A percentile compares a stretch with the other conserved stretches of the same genome.
These are phyloP conservation scores for Massarina eburnea DNA, from an alignment of 2,329 filamentous ascomycete species.

Conservation along the genomic window DNA sequence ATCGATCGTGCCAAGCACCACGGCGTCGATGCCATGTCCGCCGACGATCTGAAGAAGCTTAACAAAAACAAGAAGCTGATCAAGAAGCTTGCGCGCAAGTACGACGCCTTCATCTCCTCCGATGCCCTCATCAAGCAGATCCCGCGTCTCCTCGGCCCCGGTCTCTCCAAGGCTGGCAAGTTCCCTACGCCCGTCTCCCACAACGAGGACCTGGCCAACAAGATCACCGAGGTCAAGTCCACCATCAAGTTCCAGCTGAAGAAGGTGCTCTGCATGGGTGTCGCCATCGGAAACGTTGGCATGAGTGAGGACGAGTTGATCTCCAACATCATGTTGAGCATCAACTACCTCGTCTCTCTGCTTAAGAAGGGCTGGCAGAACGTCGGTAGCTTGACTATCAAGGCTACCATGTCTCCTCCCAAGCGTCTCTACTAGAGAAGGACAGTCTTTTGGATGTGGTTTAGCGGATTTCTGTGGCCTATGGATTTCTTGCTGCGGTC, in stretches of 20 bases:
- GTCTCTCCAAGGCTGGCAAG: slow-evolving; percentile 76
- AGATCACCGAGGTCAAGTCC: slow-evolving; percentile 99
- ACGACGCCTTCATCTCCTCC: slow-evolving; percentile 98
- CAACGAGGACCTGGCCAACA: slow-evolving; percentile 86
- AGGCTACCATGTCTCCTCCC: slow-evolving; percentile 99
- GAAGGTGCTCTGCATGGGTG: slow-evolving; percentile 99
- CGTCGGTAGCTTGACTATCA: slow-evolving; percentile 99
- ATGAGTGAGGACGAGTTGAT: slow-evolving; percentile 97
- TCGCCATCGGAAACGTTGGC: slow-evolving; percentile 96
- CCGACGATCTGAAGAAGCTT: slow-evolving; percentile 99
- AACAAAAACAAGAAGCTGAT: slow-evolving; percentile 99
- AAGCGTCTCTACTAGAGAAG: slow-evolving; percentile 88
- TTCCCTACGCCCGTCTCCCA: slow-evolving; percentile 99
- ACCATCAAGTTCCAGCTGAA: slow-evolving; percentile 99
- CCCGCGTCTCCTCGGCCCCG: slow-evolving; percentile 91
- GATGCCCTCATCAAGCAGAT: slow-evolving; percentile 99
- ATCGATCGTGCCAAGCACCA: slow-evolving; percentile 99
- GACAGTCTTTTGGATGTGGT: slow-evolving; percentile 16
- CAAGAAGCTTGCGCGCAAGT: slow-evolving; percentile 99
- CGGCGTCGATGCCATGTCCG: slow-evolving; percentile 96
- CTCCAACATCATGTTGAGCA: slow-evolving; percentile 98
- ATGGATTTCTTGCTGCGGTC: slow-evolving; percentile 1
- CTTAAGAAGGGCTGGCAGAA: slow-evolving; percentile 99
- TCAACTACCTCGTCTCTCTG: slow-evolving; percentile 99
- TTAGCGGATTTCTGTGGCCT: slow-evolving; percentile 10